phyloP scores from a whole-genome alignment of 352 stramenopile genomes.

The Globisporangium splendens region DNA sequence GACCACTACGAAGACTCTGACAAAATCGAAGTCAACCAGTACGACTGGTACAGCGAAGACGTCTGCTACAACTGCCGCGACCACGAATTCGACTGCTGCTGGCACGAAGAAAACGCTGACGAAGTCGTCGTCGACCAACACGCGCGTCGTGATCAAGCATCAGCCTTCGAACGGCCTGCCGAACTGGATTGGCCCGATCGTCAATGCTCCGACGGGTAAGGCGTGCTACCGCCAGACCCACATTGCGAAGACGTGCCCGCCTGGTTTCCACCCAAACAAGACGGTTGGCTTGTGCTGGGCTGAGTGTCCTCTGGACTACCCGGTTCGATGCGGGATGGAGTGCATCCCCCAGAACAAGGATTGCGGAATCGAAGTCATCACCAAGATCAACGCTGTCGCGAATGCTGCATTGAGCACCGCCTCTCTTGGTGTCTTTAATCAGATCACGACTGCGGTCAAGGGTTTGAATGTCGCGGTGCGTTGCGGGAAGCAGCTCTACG shows the following conservation, averaged over 20 bases:
- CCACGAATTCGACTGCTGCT: too few relatives aligned
- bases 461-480: conserved; percentile 32
- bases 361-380: conserved; percentile 23
- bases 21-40: too few relatives aligned
- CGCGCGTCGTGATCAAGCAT: too few relatives aligned
- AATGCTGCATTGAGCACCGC: too few relatives aligned
- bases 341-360: conserved; percentile 62
- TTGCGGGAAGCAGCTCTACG: conserved; percentile 40
- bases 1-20: too few relatives aligned
- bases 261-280: conserved; percentile 38
- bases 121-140: too few relatives aligned
- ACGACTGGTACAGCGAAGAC: too few relatives aligned
- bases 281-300: conserved; percentile 46
- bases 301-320: conserved; percentile 52
- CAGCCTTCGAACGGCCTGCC: background rate
- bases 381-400: too few relatives aligned
- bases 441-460: conserved; percentile 30
- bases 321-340: conserved; percentile 47
- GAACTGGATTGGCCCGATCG: conserved; percentile 11
- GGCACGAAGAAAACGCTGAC: too few relatives aligned
- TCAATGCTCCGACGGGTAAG: conserved; percentile 10
- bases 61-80: too few relatives aligned
- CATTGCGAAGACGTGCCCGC: conserved; percentile 26
- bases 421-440: conserved; percentile 2
- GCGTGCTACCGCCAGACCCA: conserved; percentile 35